phyloP scores from a whole-genome alignment of 208 protist species.

The Giardia duodenalis region DNA sequence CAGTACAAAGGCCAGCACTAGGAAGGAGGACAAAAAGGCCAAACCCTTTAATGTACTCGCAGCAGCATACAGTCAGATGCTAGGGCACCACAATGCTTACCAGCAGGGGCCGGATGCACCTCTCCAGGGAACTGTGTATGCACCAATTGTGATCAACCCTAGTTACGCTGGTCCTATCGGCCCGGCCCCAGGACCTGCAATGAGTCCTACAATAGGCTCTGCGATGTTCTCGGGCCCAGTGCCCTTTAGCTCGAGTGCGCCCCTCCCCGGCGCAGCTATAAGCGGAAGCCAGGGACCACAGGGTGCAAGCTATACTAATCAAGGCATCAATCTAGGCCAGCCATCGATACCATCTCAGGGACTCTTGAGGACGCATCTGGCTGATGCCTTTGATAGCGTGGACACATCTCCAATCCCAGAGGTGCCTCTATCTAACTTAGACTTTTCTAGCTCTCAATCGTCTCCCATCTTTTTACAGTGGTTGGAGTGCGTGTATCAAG shows the following conservation, averaged over 20 bases:
- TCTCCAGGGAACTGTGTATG: neutral
- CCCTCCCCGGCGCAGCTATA: too few species aligned
- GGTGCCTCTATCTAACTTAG: constrained; percentile 21
- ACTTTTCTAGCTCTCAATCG: constrained; percentile 8
- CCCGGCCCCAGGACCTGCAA: neutral
- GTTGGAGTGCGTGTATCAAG: constrained; percentile 52
- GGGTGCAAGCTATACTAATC: neutral
- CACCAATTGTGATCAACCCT: too few species aligned
- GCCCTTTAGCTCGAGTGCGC: too few species aligned
- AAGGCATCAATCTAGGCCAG: neutral
- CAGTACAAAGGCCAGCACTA: neutral
- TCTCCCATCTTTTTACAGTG: constrained; percentile 55
- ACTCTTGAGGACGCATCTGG: too few species aligned
- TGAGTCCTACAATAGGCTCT: neutral
- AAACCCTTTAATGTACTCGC: neutral
- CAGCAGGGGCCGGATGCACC: neutral
- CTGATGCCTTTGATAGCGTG: neutral
- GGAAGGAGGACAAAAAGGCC: neutral
- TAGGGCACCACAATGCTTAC: too few species aligned
- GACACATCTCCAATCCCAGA: neutral
- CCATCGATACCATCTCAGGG: neutral
- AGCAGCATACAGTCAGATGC: too few species aligned
- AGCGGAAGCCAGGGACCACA: too few species aligned
- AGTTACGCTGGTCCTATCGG: too few species aligned
- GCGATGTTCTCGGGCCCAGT: too few species aligned